Conservation (phyloP, 2,329 filamentous ascomycete genomes). For the Colletotrichum tamarilloi region DNA sequence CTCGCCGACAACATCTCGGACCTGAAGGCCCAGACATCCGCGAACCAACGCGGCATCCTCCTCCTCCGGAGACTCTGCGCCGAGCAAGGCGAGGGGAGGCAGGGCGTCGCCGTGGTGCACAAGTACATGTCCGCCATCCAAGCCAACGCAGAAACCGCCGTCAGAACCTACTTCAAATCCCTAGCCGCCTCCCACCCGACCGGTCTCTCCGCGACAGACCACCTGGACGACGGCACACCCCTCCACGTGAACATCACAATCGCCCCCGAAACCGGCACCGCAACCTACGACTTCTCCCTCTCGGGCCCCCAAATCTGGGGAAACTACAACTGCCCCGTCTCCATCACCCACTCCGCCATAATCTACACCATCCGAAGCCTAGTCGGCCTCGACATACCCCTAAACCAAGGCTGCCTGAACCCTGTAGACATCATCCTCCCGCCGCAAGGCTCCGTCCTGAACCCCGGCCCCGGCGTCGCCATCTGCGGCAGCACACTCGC, state of each 20-base stretch:
- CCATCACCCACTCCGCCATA: conserved; percentile 51
- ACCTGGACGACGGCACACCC: conserved; percentile 50
- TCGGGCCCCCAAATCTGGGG: conserved; percentile 48
- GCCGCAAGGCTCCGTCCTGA: conserved; percentile 46
- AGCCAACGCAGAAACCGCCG: conserved; percentile 51
- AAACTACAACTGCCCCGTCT: conserved; percentile 49
- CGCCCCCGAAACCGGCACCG: conserved; percentile 43
- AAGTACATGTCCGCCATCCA: conserved; percentile 55
- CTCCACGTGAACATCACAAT: conserved; percentile 47
- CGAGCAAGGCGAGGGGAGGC: conserved; percentile 35
- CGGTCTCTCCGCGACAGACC: conserved; percentile 43
- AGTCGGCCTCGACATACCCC: conserved; percentile 48
- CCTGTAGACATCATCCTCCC: conserved; percentile 46
- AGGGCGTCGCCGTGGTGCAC: conserved; percentile 36
- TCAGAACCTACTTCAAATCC: conserved; percentile 43
- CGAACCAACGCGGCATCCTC: conserved; percentile 53
- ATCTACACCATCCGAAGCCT: conserved; percentile 52
- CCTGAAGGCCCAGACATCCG: conserved; percentile 55
- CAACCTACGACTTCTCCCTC: conserved; percentile 50
- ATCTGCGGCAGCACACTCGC: conserved; percentile 70
- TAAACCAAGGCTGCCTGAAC: conserved; percentile 51
- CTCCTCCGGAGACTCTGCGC: conserved; percentile 48
- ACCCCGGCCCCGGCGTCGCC: conserved; percentile 46
- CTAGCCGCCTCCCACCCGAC: conserved; percentile 44
- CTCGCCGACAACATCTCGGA: conserved; percentile 56